Percentiles rank a stretch among this genome's conserved stretches.
These are phyloP conservation scores for Fusarium foetens DNA, from an alignment of 2,329 filamentous ascomycete genomes.

Conservation along the genomic window DNA sequence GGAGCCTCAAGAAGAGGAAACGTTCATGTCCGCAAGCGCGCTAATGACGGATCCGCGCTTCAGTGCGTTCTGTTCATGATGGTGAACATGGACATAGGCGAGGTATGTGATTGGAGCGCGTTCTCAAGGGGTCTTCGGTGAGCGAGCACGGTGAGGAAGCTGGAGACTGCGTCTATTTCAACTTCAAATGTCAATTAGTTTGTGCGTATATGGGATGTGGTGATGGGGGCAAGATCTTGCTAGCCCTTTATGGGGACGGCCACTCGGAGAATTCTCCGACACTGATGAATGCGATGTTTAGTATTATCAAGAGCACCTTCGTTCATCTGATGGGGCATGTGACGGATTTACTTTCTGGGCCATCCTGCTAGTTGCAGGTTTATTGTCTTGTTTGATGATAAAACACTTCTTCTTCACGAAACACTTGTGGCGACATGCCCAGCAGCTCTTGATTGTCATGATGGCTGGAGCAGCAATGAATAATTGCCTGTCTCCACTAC, in stretches of 20 bases:
- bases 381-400: background rate
- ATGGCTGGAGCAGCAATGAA: background rate
- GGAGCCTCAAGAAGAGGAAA: constrained; percentile 27
- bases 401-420: constrained; percentile 2
- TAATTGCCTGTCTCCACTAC: background rate
- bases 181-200: constrained; percentile 7
- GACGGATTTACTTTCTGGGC: background rate
- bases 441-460: background rate
- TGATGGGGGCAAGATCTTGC: constrained; percentile 2
- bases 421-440: background rate
- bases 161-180: constrained; percentile 1
- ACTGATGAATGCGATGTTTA: background rate
- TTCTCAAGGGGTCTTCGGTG: constrained; percentile 17
- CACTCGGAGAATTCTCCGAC: background rate
- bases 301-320: background rate
- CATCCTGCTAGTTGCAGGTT: background rate
- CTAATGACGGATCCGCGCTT: constrained; percentile 43
- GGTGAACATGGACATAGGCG: constrained; percentile 7
- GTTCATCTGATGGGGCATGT: background rate
- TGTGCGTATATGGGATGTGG: constrained; percentile 6
- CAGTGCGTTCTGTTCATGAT: constrained; percentile 12
- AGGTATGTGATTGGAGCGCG: constrained; percentile 34
- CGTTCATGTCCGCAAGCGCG: constrained; percentile 28
- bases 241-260: background rate
- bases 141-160: constrained; percentile 9